A percentile compares a stretch with the other conserved stretches of the same genome.
These are phyloP conservation scores for Fagus sylvatica DNA, from an alignment of 306 rosid genomes.

Conservation along the genomic window DNA sequence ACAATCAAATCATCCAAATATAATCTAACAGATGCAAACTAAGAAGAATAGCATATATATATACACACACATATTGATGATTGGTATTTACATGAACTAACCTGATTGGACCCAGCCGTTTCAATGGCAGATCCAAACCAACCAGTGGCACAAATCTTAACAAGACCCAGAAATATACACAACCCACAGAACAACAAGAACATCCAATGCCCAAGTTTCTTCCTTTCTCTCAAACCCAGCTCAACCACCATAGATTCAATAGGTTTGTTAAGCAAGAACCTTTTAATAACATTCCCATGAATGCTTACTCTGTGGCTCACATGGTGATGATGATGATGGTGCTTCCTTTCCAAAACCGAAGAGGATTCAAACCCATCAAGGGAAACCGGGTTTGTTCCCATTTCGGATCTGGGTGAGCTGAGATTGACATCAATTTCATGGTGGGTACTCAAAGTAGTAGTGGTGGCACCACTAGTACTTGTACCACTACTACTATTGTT, in stretches of 20 bases:
- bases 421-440: conserved; percentile 66
- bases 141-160: conserved; percentile 91
- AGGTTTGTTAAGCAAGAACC: conserved; percentile 44
- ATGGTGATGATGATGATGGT: conserved; percentile 38
- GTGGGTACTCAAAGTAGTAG: conserved; percentile 39
- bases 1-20: background rate
- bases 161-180: conserved; percentile 79
- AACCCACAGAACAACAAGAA: conserved; percentile 76
- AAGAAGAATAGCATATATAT: background rate
- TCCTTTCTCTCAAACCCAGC: conserved; percentile 70
- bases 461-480: conserved; percentile 5
- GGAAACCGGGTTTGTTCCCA: conserved; percentile 27
- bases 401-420: conserved; percentile 77
- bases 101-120: conserved; percentile 57
- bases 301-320: conserved; percentile 48
- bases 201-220: conserved; percentile 88
- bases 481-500: background rate
- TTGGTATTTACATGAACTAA: conserved; percentile 14
- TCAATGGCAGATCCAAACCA: conserved; percentile 97
- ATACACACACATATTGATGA: background rate
- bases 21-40: background rate
- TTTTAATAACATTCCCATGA: conserved; percentile 44
- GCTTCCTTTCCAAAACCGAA: conserved; percentile 49
- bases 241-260: conserved; percentile 61
- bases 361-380: conserved; percentile 48